Evolutionary conservation across 352 stramenopile genomes (phyloP).

Genomic region (Phytophthora colocasiae): DNA sequence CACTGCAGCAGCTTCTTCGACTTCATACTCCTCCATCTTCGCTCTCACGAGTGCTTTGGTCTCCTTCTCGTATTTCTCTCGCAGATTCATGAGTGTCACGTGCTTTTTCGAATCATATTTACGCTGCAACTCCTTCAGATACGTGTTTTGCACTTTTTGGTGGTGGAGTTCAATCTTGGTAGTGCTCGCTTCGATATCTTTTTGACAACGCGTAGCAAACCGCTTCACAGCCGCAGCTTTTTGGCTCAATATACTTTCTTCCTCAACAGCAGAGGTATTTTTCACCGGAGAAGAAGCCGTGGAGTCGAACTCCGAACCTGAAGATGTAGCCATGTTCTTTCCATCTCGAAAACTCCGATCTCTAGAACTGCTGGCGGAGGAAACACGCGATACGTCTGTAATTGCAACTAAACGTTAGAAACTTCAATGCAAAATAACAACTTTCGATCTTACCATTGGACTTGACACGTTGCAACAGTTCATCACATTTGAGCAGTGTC

Average conservation of each 20-base stretch:
- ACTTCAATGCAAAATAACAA: not conserved
- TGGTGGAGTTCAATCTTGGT: slow-evolving; percentile 43
- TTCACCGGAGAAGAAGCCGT: slow-evolving; percentile 6
- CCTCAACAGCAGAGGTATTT: slow-evolving; percentile 12
- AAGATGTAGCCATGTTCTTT: slow-evolving; percentile 7
- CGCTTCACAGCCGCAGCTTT: slow-evolving; percentile 46
- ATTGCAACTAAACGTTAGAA: not conserved
- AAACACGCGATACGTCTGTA: slow-evolving; percentile 27
- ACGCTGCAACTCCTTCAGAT: slow-evolving; percentile 63
- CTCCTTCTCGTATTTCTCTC: slow-evolving; percentile 60
- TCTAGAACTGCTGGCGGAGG: slow-evolving; percentile 26
- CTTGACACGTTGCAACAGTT: slow-evolving; percentile 49
- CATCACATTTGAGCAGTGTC: slow-evolving; percentile 59
- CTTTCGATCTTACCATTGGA: slow-evolving; percentile 26
- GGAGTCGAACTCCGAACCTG: slow-evolving; percentile 22
- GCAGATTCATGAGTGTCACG: slow-evolving; percentile 51
- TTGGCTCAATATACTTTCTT: slow-evolving; percentile 39
- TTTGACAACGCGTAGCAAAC: slow-evolving; percentile 41
- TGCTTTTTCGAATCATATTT: slow-evolving; percentile 76
- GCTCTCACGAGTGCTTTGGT: slow-evolving; percentile 50
- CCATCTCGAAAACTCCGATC: slow-evolving; percentile 12
- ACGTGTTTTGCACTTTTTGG: slow-evolving; percentile 34
- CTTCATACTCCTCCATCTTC: slow-evolving; percentile 58
- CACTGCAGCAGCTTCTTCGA: slow-evolving; percentile 45
- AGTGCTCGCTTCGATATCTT: slow-evolving; percentile 47